phyloP scores from a whole-genome alignment of 352 stramenopile genomes.

The Phytopythium oedochilum region DNA sequence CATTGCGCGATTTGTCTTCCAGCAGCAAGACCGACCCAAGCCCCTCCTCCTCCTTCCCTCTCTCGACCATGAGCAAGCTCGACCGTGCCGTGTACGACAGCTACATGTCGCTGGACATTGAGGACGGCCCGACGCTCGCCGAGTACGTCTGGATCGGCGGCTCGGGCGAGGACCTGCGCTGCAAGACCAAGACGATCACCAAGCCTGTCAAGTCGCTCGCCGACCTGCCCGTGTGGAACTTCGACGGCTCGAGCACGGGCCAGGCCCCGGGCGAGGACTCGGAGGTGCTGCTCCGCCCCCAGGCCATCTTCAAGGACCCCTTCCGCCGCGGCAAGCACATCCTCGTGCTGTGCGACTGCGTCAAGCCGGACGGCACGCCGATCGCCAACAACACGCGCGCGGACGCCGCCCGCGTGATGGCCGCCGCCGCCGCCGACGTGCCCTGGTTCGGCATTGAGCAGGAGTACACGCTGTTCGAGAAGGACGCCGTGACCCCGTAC shows the following conservation, averaged over 20 bases:
- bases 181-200: slow-evolving; percentile 93
- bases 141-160: slow-evolving; percentile 97
- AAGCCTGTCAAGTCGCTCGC: slow-evolving; percentile 60
- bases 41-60: neutral
- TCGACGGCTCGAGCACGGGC: slow-evolving; percentile 95
- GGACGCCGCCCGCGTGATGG: slow-evolving; percentile 70
- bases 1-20: slow-evolving; percentile 79
- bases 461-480: slow-evolving; percentile 95
- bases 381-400: slow-evolving; percentile 91
- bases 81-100: slow-evolving; percentile 75
- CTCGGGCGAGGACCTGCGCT: slow-evolving; percentile 88
- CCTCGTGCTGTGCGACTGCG: slow-evolving; percentile 97
- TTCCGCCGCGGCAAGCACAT: slow-evolving; percentile 95
- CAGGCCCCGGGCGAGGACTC: slow-evolving; percentile 97
- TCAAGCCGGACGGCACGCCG: slow-evolving; percentile 92
- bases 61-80: slow-evolving; percentile 69
- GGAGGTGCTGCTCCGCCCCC: slow-evolving; percentile 92
- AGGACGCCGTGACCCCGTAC: slow-evolving; percentile 84
- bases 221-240: slow-evolving; percentile 96
- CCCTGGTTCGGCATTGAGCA: slow-evolving; percentile 98
- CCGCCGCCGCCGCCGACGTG: slow-evolving; percentile 36
- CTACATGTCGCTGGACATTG: slow-evolving; percentile 65
- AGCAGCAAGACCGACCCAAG: slow-evolving; percentile 7
- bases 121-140: slow-evolving; percentile 54
- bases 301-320: slow-evolving; percentile 95